Base-by-base conservation (phyloP, 306 rosid species). In the Prosopis cineraria region DNA sequence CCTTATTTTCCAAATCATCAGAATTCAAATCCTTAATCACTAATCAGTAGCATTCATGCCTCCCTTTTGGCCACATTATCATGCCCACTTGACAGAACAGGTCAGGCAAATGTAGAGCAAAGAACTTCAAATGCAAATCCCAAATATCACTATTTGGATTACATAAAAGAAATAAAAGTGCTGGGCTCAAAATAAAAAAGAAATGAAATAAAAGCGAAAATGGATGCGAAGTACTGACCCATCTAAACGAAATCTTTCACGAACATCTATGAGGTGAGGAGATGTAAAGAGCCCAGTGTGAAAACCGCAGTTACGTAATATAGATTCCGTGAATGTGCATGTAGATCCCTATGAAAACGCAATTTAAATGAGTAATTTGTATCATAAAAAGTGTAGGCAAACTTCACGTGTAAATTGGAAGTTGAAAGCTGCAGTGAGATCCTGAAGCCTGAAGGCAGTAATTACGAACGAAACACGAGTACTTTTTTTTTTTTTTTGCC, bases 201-300 rank as follows among this genome's bases (percentile, higher is more conserved):
- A 45, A 47, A 48, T 6, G 53, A 47, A 45, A 65, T 39, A 72
- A 64, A 44, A 59, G 33, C 52, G 69, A 47, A 55, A 39, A 73
- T 66, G 52, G 40, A 74, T 77, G 6, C 36, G 25, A 69, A 44
- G 76, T 66, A 85, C 97, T 92, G 79, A 94, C 98, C 98, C 98
- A 76, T 92, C 87, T 80, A 94, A 60, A 29, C 93, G 97, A 76
- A 95, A 95, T 64, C 98, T 92, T 87, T 95, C 98, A 76, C 93
- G 85, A 47, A 95, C 84, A 81, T 95, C 98, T 86, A 95, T 91
- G 73, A 95, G 91, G 87, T 95, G 98, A 87, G 98, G 98, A 73
- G 97, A 95, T n/a, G 96, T 92, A 81, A 95, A 95, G 79, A 95
- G 91, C 24, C 98, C 98, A 27, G 98, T 95, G 79, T 65, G 97